Conservation (phyloP, 768 basidiomycete species). For the Auriculariales sp. region DNA sequence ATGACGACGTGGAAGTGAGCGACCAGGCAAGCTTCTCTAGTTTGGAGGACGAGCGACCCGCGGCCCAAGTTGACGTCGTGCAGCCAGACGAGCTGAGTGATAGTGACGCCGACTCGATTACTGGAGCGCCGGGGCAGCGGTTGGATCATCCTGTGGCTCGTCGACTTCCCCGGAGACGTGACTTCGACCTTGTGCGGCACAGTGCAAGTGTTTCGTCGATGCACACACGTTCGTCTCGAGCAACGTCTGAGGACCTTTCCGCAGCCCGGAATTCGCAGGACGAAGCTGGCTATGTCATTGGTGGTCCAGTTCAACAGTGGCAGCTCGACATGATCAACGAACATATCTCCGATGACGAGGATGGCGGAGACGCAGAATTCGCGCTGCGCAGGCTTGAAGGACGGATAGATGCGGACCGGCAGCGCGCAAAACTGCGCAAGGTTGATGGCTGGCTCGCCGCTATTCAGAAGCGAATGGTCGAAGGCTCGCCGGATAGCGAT, state of each 20-base stretch:
- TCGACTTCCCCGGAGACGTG: conserved; percentile 57
- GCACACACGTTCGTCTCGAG: conserved; percentile 38
- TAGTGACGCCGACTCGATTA: conserved; percentile 31
- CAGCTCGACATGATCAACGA: conserved; percentile 35
- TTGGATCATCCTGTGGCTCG: conserved; percentile 40
- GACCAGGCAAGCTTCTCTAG: not conserved
- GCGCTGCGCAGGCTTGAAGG: conserved; percentile 74
- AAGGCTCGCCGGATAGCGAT: not conserved
- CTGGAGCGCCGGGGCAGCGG: conserved; percentile 16
- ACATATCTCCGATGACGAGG: conserved; percentile 61
- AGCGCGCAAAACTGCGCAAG: conserved; percentile 57
- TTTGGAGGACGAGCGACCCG: not conserved
- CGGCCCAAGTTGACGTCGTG: not conserved
- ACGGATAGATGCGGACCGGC: conserved; percentile 59
- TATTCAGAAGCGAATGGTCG: conserved; percentile 38
- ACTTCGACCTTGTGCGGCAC: conserved; percentile 65
- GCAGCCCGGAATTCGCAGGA: conserved; percentile 20
- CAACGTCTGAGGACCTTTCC: conserved; percentile 12
- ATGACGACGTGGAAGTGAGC: not conserved
- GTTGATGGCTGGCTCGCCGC: conserved; percentile 72
- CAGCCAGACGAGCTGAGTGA: conserved; percentile 21
- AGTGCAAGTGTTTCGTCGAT: conserved; percentile 64
- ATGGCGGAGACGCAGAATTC: conserved; percentile 65
- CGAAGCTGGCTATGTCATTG: conserved; percentile 22
- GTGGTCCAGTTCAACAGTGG: conserved; percentile 56